Evolutionary conservation across 2,329 filamentous ascomycete species (phyloP).

Genomic region (Fusarium sp.): DNA sequence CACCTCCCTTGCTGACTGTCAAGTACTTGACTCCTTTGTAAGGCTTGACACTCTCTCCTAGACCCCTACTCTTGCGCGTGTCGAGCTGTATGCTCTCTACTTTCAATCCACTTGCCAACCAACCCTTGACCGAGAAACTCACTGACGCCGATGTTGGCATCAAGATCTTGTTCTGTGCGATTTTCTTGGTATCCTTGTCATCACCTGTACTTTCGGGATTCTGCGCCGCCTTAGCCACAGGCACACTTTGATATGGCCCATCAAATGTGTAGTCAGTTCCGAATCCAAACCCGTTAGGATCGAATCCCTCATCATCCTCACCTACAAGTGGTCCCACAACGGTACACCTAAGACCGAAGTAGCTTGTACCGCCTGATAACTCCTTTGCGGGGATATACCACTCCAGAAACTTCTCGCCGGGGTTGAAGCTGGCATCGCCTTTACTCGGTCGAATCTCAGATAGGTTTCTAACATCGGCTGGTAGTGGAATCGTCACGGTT

Average conservation of each 20-base stretch:
- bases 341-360: conserved; percentile 81
- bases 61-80: conserved; percentile 82
- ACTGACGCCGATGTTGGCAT: conserved; percentile 84
- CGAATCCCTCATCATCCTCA: conserved; percentile 61
- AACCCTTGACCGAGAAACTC: conserved; percentile 77
- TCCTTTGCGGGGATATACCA: conserved; percentile 88
- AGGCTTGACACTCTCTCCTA: conserved; percentile 89
- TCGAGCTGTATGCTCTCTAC: conserved; percentile 76
- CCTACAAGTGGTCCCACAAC: conserved; percentile 73
- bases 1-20: conserved; percentile 74
- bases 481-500: conserved; percentile 80
- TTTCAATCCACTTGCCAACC: conserved; percentile 74
- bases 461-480: conserved; percentile 81
- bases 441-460: conserved; percentile 82
- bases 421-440: conserved; percentile 85
- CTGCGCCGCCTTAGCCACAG: conserved; percentile 51
- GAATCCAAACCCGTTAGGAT: conserved; percentile 64
- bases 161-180: conserved; percentile 76
- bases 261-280: conserved; percentile 63
- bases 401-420: conserved; percentile 77
- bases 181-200: conserved; percentile 65
- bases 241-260: conserved; percentile 65
- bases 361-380: conserved; percentile 71
- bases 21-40: conserved; percentile 99
- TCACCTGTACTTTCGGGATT: conserved; percentile 49